These are phyloP conservation scores for Coffea canephora DNA, from an alignment of 257 asterid genomes.

Conservation along the genomic window DNA sequence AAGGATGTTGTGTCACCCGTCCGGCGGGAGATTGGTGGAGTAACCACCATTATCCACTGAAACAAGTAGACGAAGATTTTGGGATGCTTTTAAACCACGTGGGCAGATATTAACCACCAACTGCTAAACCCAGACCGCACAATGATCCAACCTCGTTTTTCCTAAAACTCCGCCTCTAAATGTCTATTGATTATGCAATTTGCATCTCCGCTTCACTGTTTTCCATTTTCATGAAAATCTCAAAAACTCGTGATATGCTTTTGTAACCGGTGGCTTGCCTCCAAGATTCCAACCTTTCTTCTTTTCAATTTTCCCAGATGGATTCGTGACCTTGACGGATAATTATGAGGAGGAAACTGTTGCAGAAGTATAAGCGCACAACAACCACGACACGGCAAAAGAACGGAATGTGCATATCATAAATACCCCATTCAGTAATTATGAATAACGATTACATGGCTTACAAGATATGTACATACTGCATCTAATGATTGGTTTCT, in stretches of 20 bases:
- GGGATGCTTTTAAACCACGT: background rate
- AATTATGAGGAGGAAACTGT: background rate
- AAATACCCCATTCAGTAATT: background rate
- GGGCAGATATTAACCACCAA: slow-evolving; percentile 8
- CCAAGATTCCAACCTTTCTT: background rate
- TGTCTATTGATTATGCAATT: background rate
- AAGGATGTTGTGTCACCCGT: too few relatives aligned
- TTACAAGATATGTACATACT: background rate
- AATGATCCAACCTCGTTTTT: background rate
- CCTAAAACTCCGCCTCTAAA: background rate
- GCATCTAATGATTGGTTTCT: too few relatives aligned
- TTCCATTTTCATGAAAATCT: too few relatives aligned
- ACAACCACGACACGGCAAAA: background rate
- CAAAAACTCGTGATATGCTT: too few relatives aligned
- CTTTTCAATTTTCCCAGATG: too few relatives aligned
- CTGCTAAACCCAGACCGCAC: background rate
- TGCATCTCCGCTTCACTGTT: too few relatives aligned
- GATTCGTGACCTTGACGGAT: too few relatives aligned
- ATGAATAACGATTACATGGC: background rate
- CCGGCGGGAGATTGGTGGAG: background rate
- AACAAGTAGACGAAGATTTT: background rate
- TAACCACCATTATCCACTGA: background rate
- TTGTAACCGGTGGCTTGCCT: background rate
- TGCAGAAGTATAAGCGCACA: background rate
- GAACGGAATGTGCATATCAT: background rate